phyloP scores from a whole-genome alignment of 2,329 filamentous ascomycete genomes.

The Fusarium drepaniforme region DNA sequence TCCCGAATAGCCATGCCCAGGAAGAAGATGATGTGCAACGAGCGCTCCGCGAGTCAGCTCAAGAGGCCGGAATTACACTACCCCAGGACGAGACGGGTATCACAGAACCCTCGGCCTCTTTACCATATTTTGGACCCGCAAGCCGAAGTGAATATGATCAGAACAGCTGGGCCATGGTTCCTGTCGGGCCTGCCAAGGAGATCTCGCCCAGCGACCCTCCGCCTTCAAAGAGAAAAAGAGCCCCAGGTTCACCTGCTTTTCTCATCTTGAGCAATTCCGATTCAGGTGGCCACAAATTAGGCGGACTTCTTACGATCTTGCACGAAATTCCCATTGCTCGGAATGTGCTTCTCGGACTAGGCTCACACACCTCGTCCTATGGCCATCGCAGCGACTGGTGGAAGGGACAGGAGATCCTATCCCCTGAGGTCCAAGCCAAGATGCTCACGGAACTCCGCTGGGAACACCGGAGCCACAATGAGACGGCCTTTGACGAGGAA shows the following conservation, averaged over 20 bases:
- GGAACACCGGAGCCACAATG: conserved; percentile 40
- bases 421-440: conserved; percentile 51
- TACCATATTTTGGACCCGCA: conserved; percentile 70
- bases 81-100: conserved; percentile 65
- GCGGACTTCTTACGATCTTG: conserved; percentile 68
- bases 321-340: conserved; percentile 70
- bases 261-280: conserved; percentile 54
- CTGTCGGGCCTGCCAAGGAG: conserved; percentile 47
- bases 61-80: conserved; percentile 60
- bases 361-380: conserved; percentile 59
- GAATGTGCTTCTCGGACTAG: conserved; percentile 64
- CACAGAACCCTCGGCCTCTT: conserved; percentile 52
- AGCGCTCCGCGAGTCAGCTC: conserved; percentile 67
- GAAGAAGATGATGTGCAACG: conserved; percentile 69
- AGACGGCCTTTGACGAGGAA: conserved; percentile 62
- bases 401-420: conserved; percentile 66
- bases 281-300: conserved; percentile 58
- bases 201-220: conserved; percentile 34
- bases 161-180: conserved; percentile 71
- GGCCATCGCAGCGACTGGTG: conserved; percentile 72
- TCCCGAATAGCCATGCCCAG: conserved; percentile 53
- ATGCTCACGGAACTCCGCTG: conserved; percentile 48
- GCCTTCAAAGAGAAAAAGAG: conserved; percentile 60
- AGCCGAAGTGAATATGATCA: conserved; percentile 67
- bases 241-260: conserved; percentile 61